phyloP scores from a whole-genome alignment of 495 filamentous ascomycete genomes.

The Tirmania nivea region DNA sequence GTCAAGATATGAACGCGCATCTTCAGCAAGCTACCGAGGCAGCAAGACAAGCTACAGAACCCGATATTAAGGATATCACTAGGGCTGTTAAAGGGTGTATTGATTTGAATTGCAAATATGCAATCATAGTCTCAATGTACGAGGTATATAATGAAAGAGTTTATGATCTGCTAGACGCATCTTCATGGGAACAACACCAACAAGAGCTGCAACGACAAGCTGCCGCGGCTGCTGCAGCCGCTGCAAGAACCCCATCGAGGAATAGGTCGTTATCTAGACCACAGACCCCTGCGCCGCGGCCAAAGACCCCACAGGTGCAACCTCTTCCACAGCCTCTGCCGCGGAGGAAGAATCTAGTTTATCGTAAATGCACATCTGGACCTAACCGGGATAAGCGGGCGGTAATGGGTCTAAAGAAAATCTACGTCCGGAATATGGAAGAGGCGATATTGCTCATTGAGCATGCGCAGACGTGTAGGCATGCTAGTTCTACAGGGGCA shows the following conservation, averaged over 20 bases:
- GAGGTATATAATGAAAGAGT: conserved; percentile 98
- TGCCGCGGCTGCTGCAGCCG: conserved; percentile 18
- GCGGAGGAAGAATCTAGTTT: conserved; percentile 16
- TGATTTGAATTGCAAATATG: conserved; percentile 27
- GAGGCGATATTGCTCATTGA: conserved; percentile 85
- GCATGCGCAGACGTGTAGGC: conserved; percentile 64
- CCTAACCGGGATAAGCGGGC: conserved; percentile 33
- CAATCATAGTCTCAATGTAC: conserved; percentile 87
- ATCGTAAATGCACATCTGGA: conserved; percentile 4
- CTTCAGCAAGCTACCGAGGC: too few species aligned
- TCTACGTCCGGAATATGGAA: conserved; percentile 62
- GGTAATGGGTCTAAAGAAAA: conserved; percentile 75
- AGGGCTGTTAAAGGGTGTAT: too few species aligned
- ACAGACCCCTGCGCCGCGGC: conserved; percentile 9
- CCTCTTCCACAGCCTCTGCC: conserved; percentile 29
- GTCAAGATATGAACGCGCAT: too few species aligned
- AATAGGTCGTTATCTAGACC: conserved; percentile 8
- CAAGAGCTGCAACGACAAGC: conserved; percentile 21
- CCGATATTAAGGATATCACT: too few species aligned
- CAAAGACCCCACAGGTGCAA: conserved; percentile 8
- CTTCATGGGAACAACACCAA: too few species aligned
- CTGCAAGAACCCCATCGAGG: too few species aligned
- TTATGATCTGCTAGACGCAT: conserved; percentile 59
- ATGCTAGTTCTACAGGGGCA: conserved; percentile 72
- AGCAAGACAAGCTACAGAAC: too few species aligned